Evolutionary conservation across 139 green algal genomes (phyloP).

Genomic region (Chlamydomonas sphaeroides): DNA sequence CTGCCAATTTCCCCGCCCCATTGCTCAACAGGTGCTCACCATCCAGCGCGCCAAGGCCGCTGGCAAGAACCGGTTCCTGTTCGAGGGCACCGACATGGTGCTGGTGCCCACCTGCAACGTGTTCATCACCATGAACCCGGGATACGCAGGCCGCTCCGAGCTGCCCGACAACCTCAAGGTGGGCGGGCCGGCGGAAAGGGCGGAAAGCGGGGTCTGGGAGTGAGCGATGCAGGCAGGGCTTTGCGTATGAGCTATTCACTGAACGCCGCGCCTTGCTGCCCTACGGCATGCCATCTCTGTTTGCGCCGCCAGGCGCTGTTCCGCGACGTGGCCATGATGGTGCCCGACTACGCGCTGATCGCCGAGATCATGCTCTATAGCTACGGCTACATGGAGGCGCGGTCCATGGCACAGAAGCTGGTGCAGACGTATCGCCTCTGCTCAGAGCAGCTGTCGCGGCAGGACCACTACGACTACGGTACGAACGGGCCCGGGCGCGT

Average conservation of each 20-base stretch:
- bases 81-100: constrained; percentile 77
- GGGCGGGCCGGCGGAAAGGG: background rate
- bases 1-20: too few relatives aligned
- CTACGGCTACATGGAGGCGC: constrained; percentile 69
- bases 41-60: constrained; percentile 80
- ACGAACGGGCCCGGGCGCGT: too few relatives aligned
- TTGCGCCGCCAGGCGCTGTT: constrained; percentile 66
- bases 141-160: constrained; percentile 81
- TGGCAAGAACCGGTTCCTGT: constrained; percentile 75
- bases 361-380: constrained; percentile 85
- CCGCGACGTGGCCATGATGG: constrained; percentile 80
- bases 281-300: too few relatives aligned
- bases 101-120: constrained; percentile 78
- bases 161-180: constrained; percentile 88
- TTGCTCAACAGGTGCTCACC: constrained; percentile 79
- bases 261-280: too few relatives aligned
- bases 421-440: constrained; percentile 85
- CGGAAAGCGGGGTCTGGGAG: too few relatives aligned
- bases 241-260: too few relatives aligned
- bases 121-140: constrained; percentile 90
- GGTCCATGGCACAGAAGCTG: constrained; percentile 77
- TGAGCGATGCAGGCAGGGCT: too few relatives aligned
- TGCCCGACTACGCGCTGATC: constrained; percentile 84
- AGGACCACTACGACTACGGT: constrained; percentile 85
- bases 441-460: constrained; percentile 74